A percentile compares a stretch with the other conserved stretches of the same genome.
phyloP scores from a whole-genome alignment of 73 alveolate species.

The Paramecium octaurelia region DNA sequence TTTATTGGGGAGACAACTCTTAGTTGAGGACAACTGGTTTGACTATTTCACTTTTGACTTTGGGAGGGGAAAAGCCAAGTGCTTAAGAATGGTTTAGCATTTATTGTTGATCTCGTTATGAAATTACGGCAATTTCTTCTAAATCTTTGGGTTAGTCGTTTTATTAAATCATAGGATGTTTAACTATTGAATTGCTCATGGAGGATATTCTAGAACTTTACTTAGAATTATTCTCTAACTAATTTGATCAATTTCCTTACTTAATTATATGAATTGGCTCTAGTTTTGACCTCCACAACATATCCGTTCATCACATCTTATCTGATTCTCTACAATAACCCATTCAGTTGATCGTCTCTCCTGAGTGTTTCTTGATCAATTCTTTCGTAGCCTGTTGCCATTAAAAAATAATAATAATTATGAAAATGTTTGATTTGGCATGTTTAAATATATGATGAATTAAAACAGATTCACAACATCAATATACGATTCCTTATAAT shows the following conservation, averaged over 20 bases:
- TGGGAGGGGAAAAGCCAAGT: neutral
- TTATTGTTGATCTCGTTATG: neutral
- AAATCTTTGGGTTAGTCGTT: neutral
- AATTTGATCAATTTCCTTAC: neutral
- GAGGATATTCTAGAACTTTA: neutral
- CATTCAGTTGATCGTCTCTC: neutral
- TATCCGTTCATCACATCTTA: neutral
- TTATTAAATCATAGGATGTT: neutral
- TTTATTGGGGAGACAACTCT: neutral
- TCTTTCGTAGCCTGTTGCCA: neutral
- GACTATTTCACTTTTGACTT: neutral
- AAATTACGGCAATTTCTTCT: neutral
- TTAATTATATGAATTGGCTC: neutral
- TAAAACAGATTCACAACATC: neutral
- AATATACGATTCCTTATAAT: neutral
- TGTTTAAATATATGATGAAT: neutral
- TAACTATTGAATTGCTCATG: neutral
- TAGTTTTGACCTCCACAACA: neutral
- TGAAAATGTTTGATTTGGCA: neutral
- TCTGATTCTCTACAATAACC: neutral
- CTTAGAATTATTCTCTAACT: slow-evolving; percentile 12
- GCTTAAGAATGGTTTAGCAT: neutral
- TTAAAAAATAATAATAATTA: neutral
- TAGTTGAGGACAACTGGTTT: neutral
- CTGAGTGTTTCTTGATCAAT: neutral